Evolutionary conservation across 2,329 filamentous ascomycete genomes (phyloP).

Genomic region (Lecanosticta acicola): DNA sequence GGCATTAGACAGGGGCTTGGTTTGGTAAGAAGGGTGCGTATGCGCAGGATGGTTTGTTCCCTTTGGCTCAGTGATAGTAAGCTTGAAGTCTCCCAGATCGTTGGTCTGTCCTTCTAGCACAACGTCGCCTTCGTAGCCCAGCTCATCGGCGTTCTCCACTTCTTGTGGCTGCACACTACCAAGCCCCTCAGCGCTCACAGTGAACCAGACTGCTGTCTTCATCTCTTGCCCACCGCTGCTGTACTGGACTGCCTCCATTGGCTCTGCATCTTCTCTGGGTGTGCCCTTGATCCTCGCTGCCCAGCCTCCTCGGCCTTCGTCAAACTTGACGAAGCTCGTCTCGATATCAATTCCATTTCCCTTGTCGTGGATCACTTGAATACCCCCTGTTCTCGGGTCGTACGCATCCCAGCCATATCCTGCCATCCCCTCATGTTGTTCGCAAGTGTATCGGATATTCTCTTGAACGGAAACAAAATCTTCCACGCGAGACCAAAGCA

Average conservation of each 20-base stretch:
- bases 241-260: constrained; percentile 2
- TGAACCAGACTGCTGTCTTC: constrained; percentile 75
- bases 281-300: constrained; percentile 79
- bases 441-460: constrained; percentile 87
- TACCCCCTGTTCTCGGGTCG: constrained; percentile 78
- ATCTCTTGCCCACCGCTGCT: constrained; percentile 43
- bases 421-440: constrained; percentile 87
- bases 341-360: constrained; percentile 85
- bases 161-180: constrained; percentile 59
- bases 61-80: constrained; percentile 69
- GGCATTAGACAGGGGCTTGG: constrained; percentile 70
- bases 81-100: constrained; percentile 70
- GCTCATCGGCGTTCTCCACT: constrained; percentile 50
- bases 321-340: constrained; percentile 88
- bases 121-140: constrained; percentile 57
- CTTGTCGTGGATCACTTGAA: constrained; percentile 85
- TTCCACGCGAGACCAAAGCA: constrained; percentile 87
- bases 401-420: constrained; percentile 99
- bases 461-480: constrained; percentile 68
- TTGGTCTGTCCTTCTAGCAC: constrained; percentile 63
- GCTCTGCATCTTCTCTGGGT: constrained; percentile 31
- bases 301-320: constrained; percentile 74
- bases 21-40: constrained; percentile 58
- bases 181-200: constrained; percentile 71
- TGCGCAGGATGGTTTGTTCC: constrained; percentile 54